phyloP scores from a whole-genome alignment of 441 rosid genomes.

The Syzygium syzygioides region DNA sequence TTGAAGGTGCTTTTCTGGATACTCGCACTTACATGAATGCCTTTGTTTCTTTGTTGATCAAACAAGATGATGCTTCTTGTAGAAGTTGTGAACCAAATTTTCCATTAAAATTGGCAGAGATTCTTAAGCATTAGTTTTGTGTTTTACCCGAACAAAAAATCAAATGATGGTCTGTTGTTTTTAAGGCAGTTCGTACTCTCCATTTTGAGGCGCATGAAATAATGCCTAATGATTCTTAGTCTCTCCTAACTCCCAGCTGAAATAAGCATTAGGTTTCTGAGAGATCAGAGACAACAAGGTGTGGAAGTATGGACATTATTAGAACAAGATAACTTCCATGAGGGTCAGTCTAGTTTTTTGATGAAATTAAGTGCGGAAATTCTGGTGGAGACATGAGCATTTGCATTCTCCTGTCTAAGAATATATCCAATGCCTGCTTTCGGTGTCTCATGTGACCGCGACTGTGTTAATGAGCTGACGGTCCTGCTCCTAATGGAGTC shows the following conservation, averaged over 20 bases:
- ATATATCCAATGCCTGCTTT: neutral
- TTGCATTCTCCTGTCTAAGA: neutral
- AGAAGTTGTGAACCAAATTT: neutral
- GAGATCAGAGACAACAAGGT: neutral
- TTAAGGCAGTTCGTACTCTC: neutral
- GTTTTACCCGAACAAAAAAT: neutral
- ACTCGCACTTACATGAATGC: neutral
- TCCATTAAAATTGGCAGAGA: neutral
- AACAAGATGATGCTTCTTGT: neutral
- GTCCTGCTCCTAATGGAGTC: neutral
- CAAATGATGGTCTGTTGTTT: neutral
- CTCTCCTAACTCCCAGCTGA: neutral
- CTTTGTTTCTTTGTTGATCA: conserved; percentile 7
- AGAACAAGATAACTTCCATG: neutral
- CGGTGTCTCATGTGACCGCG: neutral
- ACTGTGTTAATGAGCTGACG: neutral
- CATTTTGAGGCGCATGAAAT: neutral
- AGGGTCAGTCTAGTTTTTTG: neutral
- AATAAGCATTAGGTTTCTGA: neutral
- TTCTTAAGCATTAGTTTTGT: neutral
- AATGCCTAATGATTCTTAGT: neutral
- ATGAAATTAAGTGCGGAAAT: neutral
- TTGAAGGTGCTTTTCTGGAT: conserved; percentile 57
- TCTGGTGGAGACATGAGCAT: neutral
- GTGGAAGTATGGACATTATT: neutral